Evolutionary conservation across 495 filamentous ascomycete species (phyloP).

Genomic region (Daldinia caldariorum): DNA sequence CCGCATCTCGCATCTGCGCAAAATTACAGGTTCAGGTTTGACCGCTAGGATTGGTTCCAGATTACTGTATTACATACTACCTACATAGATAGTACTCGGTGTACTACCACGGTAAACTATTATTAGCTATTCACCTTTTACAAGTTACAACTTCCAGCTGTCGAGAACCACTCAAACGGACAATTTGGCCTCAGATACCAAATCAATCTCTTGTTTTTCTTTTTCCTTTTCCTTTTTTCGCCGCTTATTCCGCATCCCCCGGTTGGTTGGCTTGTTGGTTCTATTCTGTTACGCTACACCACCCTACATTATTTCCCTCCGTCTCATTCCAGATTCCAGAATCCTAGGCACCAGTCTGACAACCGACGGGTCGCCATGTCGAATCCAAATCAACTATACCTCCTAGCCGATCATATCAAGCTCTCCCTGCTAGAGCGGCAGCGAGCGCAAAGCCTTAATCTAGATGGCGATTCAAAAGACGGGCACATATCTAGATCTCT

Average conservation of each 20-base stretch:
- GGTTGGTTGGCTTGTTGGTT: slow-evolving; percentile 8
- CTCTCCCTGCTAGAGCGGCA: slow-evolving; percentile 86
- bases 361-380: slow-evolving; percentile 53
- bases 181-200: slow-evolving; percentile 28
- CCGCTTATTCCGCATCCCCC: neutral
- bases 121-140: slow-evolving; percentile 26
- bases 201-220: slow-evolving; percentile 1
- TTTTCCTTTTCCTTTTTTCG: slow-evolving; percentile 6
- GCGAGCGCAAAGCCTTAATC: slow-evolving; percentile 85
- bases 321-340: neutral
- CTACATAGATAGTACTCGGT: neutral
- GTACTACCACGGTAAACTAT: slow-evolving; percentile 25
- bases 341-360: slow-evolving; percentile 7
- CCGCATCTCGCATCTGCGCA: slow-evolving; percentile 12
- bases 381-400: slow-evolving; percentile 71
- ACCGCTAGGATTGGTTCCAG: slow-evolving; percentile 26
- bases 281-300: neutral
- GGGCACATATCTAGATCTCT: slow-evolving; percentile 89
- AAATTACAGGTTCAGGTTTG: slow-evolving; percentile 19
- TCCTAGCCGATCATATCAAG: slow-evolving; percentile 82
- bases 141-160: slow-evolving; percentile 3
- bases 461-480: slow-evolving; percentile 82
- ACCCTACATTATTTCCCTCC: neutral
- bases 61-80: slow-evolving; percentile 20
- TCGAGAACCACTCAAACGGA: slow-evolving; percentile 10